Evolutionary conservation across 805 yeast genomes (phyloP).

Genomic region (Saccharomyces jurei): DNA sequence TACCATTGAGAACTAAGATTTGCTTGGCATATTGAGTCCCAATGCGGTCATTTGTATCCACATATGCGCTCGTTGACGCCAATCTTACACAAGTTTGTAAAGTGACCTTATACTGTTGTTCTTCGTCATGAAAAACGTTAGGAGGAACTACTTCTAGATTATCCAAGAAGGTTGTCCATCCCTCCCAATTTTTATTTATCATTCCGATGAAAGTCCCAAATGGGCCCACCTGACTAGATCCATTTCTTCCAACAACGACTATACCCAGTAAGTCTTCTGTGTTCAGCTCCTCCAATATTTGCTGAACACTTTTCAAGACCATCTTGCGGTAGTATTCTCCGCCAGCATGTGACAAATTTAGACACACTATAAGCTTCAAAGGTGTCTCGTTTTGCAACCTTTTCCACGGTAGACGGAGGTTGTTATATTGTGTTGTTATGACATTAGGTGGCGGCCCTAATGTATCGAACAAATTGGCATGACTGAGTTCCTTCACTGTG

Average conservation of each 20-base stretch:
- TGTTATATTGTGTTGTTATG: slow-evolving; percentile 11
- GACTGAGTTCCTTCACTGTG: slow-evolving; percentile 37
- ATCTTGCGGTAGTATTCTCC: slow-evolving; percentile 26
- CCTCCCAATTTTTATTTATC: slow-evolving; percentile 38
- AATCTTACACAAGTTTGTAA: slow-evolving; percentile 22
- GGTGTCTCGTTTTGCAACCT: slow-evolving; percentile 18
- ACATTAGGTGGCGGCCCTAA: slow-evolving; percentile 29
- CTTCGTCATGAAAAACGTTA: slow-evolving; percentile 12
- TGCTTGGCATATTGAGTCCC: background rate
- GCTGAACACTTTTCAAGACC: slow-evolving; percentile 23
- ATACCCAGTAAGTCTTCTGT: slow-evolving; percentile 40
- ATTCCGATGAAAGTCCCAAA: slow-evolving; percentile 42
- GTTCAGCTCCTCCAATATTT: slow-evolving; percentile 27
- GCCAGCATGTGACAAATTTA: slow-evolving; percentile 27
- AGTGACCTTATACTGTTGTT: slow-evolving; percentile 12
- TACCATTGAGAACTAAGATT: background rate
- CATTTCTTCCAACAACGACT: slow-evolving; percentile 41
- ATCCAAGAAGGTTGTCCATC: slow-evolving; percentile 40
- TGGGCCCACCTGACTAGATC: slow-evolving; percentile 29
- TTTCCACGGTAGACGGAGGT: slow-evolving; percentile 12
- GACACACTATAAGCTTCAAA: slow-evolving; percentile 36
- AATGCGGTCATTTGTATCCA: background rate
- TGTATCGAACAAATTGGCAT: slow-evolving; percentile 19
- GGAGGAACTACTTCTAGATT: slow-evolving; percentile 27
- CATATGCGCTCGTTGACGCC: slow-evolving; percentile 1